phyloP scores from a whole-genome alignment of 768 basidiomycete species.

The Boletus edulis region DNA sequence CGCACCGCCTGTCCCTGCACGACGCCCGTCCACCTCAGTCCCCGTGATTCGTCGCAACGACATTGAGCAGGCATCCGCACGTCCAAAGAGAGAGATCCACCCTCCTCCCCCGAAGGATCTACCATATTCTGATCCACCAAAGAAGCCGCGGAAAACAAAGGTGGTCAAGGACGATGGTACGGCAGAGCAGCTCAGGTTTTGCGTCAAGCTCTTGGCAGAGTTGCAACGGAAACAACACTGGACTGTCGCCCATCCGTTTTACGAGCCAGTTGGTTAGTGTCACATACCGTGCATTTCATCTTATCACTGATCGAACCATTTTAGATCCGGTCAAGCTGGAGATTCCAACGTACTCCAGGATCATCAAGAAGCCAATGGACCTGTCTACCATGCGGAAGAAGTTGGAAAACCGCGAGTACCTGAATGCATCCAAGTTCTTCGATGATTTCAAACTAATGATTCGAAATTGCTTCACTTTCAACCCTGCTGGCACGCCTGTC shows the following conservation, averaged over 20 bases:
- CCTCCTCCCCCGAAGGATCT: conserved; percentile 92
- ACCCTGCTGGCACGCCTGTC: conserved; percentile 84
- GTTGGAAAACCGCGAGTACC: conserved; percentile 74
- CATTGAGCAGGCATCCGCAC: conserved; percentile 46
- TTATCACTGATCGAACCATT: background rate
- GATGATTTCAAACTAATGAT: conserved; percentile 95
- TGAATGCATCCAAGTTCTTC: conserved; percentile 76
- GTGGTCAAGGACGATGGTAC: conserved; percentile 61
- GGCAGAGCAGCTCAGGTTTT: conserved; percentile 83
- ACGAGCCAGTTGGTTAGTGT: conserved; percentile 87
- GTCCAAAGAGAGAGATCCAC: conserved; percentile 98
- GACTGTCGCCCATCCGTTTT: conserved; percentile 75
- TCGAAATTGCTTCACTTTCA: conserved; percentile 90
- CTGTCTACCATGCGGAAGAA: conserved; percentile 84
- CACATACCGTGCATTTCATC: background rate
- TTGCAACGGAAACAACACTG: conserved; percentile 79
- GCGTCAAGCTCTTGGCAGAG: conserved; percentile 69
- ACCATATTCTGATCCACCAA: conserved; percentile 74
- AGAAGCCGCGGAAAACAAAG: conserved; percentile 65
- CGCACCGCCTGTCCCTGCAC: conserved; percentile 42
- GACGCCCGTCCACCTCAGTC: conserved; percentile 77
- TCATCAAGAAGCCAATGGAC: conserved; percentile 97
- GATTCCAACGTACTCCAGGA: conserved; percentile 80
- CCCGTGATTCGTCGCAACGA: conserved; percentile 85
- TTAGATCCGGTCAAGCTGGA: conserved; percentile 76